Percentiles rank a stretch among this genome's conserved stretches.
Conservation (phyloP, 1,284 basidiomycete genomes). For the Ustilago esculenta region DNA sequence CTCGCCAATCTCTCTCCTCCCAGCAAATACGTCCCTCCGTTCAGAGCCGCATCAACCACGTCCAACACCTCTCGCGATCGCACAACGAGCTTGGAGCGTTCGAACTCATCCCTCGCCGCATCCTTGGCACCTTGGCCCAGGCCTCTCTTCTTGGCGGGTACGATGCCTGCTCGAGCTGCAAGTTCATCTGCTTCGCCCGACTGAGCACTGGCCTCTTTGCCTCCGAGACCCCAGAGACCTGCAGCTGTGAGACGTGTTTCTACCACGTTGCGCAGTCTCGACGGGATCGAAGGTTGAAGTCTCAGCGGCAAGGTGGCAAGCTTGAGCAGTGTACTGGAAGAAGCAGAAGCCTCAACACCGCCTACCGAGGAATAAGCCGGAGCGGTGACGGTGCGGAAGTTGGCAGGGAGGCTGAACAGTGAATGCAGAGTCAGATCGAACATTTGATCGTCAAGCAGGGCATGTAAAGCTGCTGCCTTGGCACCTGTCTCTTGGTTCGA, state of each 20-base stretch:
- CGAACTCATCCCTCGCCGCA: slow-evolving; percentile 33
- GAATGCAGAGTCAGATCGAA: slow-evolving; percentile 53
- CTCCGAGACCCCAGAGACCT: slow-evolving; percentile 49
- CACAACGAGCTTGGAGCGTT: slow-evolving; percentile 31
- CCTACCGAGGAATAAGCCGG: slow-evolving; percentile 35
- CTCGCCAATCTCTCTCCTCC: slow-evolving; percentile 10
- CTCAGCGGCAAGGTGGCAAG: slow-evolving; percentile 12
- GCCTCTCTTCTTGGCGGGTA: slow-evolving; percentile 29
- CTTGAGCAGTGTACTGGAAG: slow-evolving; percentile 7
- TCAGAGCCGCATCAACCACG: slow-evolving; percentile 23
- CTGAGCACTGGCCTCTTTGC: slow-evolving; percentile 39
- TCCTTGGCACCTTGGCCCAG: slow-evolving; percentile 31
- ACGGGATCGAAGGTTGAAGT: slow-evolving; percentile 46
- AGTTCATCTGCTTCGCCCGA: slow-evolving; percentile 35
- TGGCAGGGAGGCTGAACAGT: slow-evolving; percentile 53
- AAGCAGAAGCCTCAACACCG: background rate
- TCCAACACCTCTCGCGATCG: slow-evolving; percentile 32
- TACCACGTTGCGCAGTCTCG: slow-evolving; percentile 52
- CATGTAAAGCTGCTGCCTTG: slow-evolving; percentile 36
- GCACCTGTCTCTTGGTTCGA: slow-evolving; percentile 8
- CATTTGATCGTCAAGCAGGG: slow-evolving; percentile 50
- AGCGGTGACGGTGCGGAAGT: slow-evolving; percentile 50
- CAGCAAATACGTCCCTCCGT: background rate
- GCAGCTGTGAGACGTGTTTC: slow-evolving; percentile 41
- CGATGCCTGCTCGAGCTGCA: slow-evolving; percentile 38